Evolutionary conservation across 2,329 filamentous ascomycete genomes (phyloP).

Genomic region (Cadophora malorum): DNA sequence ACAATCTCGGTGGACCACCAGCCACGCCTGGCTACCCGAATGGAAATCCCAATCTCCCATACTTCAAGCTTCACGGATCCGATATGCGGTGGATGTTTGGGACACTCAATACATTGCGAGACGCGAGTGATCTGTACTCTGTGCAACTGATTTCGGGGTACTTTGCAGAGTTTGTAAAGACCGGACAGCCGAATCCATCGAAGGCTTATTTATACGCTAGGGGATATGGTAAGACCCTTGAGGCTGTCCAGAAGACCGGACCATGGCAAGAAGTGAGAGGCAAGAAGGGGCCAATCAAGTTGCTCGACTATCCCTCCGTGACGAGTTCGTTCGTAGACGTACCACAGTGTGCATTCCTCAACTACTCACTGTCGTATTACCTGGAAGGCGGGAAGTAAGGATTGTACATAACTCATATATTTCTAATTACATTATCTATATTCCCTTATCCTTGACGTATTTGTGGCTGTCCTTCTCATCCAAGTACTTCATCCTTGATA

Average conservation of each 20-base stretch:
- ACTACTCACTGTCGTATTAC: conserved; percentile 52
- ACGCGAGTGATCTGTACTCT: conserved; percentile 53
- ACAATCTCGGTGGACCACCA: conserved; percentile 54
- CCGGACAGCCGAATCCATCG: conserved; percentile 54
- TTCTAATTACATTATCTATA: not conserved
- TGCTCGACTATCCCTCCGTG: conserved; percentile 53
- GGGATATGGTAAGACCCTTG: conserved; percentile 52
- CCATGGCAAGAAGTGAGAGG: conserved; percentile 50
- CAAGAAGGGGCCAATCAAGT: conserved; percentile 49
- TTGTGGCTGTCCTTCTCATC: not conserved
- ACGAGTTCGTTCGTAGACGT: conserved; percentile 52
- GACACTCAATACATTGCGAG: conserved; percentile 50
- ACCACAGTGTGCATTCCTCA: conserved; percentile 54
- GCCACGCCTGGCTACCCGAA: conserved; percentile 49
- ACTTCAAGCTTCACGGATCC: conserved; percentile 59
- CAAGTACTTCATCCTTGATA: conserved; percentile 2
- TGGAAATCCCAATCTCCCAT: conserved; percentile 57
- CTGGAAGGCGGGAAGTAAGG: conserved; percentile 39
- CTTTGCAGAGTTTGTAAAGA: conserved; percentile 55
- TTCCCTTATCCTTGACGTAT: conserved; percentile 18
- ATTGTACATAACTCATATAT: not conserved
- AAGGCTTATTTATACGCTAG: conserved; percentile 50
- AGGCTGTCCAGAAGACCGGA: conserved; percentile 50
- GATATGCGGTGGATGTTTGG: conserved; percentile 56
- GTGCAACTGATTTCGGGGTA: conserved; percentile 54